These are phyloP conservation scores for Ogataea paradorogensis DNA, from an alignment of 805 yeast genomes.

Conservation along the genomic window DNA sequence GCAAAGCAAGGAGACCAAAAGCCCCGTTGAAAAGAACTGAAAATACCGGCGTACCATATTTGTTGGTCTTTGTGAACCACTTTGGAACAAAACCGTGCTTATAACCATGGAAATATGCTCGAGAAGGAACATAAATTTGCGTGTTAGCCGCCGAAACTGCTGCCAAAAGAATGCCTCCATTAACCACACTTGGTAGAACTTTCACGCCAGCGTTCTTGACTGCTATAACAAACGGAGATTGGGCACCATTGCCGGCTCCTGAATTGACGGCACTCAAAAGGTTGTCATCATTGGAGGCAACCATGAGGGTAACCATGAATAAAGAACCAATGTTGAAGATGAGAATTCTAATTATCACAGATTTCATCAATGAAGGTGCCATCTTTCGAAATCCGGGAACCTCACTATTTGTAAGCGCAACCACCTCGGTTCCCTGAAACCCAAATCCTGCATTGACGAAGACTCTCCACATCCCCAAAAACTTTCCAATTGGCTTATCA, in stretches of 20 bases:
- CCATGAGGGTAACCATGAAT: slow-evolving; percentile 66
- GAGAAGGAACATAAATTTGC: slow-evolving; percentile 67
- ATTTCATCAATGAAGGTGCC: slow-evolving; percentile 69
- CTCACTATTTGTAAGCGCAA: slow-evolving; percentile 76
- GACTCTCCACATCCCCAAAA: slow-evolving; percentile 68
- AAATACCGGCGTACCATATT: slow-evolving; percentile 58
- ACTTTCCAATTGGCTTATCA: slow-evolving; percentile 23
- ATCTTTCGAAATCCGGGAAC: slow-evolving; percentile 64
- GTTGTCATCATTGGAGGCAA: slow-evolving; percentile 61
- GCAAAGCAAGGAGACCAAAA: slow-evolving; percentile 63
- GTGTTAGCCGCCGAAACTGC: slow-evolving; percentile 80
- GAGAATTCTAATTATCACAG: slow-evolving; percentile 63
- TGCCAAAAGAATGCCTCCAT: slow-evolving; percentile 64
- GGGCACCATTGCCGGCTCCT: slow-evolving; percentile 40
- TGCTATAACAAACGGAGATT: slow-evolving; percentile 75
- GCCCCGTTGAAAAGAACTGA: slow-evolving; percentile 56
- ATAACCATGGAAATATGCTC: slow-evolving; percentile 67
- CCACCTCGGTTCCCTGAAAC: slow-evolving; percentile 74
- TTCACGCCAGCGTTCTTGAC: slow-evolving; percentile 65
- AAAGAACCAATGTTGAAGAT: slow-evolving; percentile 63
- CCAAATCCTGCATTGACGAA: slow-evolving; percentile 76
- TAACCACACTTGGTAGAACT: slow-evolving; percentile 65
- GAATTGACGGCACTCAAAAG: slow-evolving; percentile 33
- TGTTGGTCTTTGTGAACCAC: slow-evolving; percentile 46
- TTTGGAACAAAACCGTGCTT: slow-evolving; percentile 56